phyloP scores from a whole-genome alignment of 805 yeast species.

The Ogataea parapolymorpha region DNA sequence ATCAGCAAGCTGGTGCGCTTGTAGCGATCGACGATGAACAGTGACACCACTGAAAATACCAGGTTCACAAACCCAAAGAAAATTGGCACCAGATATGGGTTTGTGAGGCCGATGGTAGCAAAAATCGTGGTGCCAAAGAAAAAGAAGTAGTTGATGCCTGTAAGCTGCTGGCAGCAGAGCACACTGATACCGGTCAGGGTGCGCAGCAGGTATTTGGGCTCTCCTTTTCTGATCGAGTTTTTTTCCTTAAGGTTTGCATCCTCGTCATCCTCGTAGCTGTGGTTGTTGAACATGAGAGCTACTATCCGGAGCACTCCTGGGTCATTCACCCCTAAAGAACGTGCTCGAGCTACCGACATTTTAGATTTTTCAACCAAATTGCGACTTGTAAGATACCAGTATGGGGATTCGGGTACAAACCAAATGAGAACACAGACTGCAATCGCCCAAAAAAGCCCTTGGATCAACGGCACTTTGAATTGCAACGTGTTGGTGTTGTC shows the following conservation, averaged over 20 bases:
- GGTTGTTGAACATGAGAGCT: constrained; percentile 21
- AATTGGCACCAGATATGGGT: constrained; percentile 55
- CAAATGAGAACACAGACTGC: constrained; percentile 18
- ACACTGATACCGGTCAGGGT: constrained; percentile 30
- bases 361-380: constrained; percentile 16
- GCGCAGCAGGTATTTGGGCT: constrained; percentile 30
- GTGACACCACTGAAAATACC: constrained; percentile 46
- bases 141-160: constrained; percentile 67
- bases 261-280: constrained; percentile 7
- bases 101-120: constrained; percentile 45
- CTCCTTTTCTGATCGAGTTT: constrained; percentile 24
- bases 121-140: constrained; percentile 64
- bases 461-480: constrained; percentile 22
- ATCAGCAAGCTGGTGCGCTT: constrained; percentile 47
- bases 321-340: constrained; percentile 20
- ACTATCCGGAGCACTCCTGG: constrained; percentile 20
- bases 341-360: constrained; percentile 19
- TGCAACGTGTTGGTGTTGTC: constrained; percentile 16
- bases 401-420: constrained; percentile 36
- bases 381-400: constrained; percentile 24
- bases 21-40: constrained; percentile 44
- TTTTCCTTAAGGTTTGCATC: constrained; percentile 2
- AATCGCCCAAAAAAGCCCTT: constrained; percentile 19
- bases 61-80: constrained; percentile 54
- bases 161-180: constrained; percentile 43